These are phyloP conservation scores for Colletotrichum tropicicola DNA, from an alignment of 2,329 filamentous ascomycete genomes.

Conservation along the genomic window DNA sequence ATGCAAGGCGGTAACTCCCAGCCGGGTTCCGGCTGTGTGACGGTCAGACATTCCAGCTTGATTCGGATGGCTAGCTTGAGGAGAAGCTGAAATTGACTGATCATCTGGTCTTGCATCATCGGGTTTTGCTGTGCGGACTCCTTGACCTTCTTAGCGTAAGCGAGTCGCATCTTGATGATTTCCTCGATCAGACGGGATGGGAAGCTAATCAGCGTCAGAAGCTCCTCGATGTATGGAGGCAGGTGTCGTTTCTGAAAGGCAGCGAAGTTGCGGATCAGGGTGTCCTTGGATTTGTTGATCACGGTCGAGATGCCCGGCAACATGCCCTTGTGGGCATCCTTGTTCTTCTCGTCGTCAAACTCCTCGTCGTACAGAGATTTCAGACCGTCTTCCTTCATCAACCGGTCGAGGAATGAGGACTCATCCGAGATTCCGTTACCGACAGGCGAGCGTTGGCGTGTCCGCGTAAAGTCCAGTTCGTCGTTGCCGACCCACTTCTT, in stretches of 20 bases:
- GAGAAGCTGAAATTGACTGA: constrained; percentile 92
- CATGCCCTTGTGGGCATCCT: constrained; percentile 72
- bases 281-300: constrained; percentile 92
- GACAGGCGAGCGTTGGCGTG: constrained; percentile 73
- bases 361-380: constrained; percentile 86
- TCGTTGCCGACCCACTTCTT: constrained; percentile 98
- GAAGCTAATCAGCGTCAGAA: constrained; percentile 96
- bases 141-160: constrained; percentile 94
- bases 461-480: constrained; percentile 88
- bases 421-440: constrained; percentile 85
- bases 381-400: constrained; percentile 95
- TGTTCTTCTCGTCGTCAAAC: constrained; percentile 41
- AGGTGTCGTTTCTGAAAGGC: constrained; percentile 89
- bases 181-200: constrained; percentile 95
- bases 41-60: constrained; percentile 85
- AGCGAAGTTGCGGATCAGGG: constrained; percentile 85
- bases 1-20: constrained; percentile 98
- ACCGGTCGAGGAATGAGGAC: constrained; percentile 90
- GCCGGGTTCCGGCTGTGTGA: constrained; percentile 86
- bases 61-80: constrained; percentile 92
- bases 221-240: constrained; percentile 95
- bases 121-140: constrained; percentile 91
- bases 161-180: constrained; percentile 90
- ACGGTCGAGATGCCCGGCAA: constrained; percentile 84
- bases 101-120: constrained; percentile 98